These are phyloP conservation scores for Fomitopsis schrenkii DNA, from an alignment of 1,284 basidiomycete genomes.

Conservation along the genomic window DNA sequence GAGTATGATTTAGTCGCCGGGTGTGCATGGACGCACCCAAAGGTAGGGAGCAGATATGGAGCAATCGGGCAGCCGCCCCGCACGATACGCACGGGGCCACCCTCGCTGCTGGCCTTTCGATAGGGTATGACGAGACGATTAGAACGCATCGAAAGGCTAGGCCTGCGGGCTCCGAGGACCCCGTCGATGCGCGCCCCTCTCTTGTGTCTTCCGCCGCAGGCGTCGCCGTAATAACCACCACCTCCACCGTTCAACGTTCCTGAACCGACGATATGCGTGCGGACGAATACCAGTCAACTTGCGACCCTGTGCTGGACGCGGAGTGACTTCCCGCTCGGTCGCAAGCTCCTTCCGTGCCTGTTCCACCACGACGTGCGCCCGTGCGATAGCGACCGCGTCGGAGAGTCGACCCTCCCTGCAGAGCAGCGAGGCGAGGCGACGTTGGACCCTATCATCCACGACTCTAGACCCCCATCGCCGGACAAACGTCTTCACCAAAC, in stretches of 20 bases:
- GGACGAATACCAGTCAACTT: slow-evolving; percentile 10
- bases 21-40: not conserved
- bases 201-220: slow-evolving; percentile 1
- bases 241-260: slow-evolving; percentile 14
- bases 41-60: not conserved
- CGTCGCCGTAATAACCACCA: slow-evolving; percentile 19
- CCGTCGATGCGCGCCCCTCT: not conserved
- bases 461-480: slow-evolving; percentile 49
- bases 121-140: not conserved
- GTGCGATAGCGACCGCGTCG: slow-evolving; percentile 32
- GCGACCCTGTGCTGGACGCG: slow-evolving; percentile 11
- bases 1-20: not conserved
- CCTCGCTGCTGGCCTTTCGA: not conserved
- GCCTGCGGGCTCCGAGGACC: not conserved
- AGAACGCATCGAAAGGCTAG: not conserved
- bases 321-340: slow-evolving; percentile 23
- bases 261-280: slow-evolving; percentile 3
- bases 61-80: not conserved
- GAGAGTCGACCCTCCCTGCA: slow-evolving; percentile 56
- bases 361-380: slow-evolving; percentile 17
- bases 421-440: slow-evolving; percentile 51
- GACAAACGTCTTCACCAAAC: slow-evolving; percentile 40
- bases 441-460: slow-evolving; percentile 53
- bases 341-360: slow-evolving; percentile 20
- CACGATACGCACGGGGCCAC: not conserved